Percentiles rank a stretch among this genome's conserved stretches.
Conservation (phyloP, 2,329 filamentous ascomycete species). For the Mycogone perniciosa region DNA sequence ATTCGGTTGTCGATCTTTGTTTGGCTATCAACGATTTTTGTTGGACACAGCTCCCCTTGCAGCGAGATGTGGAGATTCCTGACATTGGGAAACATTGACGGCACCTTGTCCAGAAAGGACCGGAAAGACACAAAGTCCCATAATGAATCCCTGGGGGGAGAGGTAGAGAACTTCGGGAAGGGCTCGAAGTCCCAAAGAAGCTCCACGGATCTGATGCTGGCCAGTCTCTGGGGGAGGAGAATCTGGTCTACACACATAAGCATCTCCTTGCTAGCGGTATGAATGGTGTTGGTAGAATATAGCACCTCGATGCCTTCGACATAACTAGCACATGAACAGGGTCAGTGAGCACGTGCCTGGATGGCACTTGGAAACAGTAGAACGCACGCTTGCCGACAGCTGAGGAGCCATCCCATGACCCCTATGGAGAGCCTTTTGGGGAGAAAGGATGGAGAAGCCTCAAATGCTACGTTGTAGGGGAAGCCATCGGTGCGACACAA, state of each 20-base stretch:
- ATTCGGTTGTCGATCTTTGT: conserved; percentile 1
- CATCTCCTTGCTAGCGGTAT: conserved; percentile 18
- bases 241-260: conserved; percentile 14
- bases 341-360: background rate
- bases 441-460: conserved; percentile 16
- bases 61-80: conserved; percentile 16
- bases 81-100: conserved; percentile 13
- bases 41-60: conserved; percentile 10
- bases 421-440: conserved; percentile 20
- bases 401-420: conserved; percentile 25
- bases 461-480: conserved; percentile 12
- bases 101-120: conserved; percentile 15
- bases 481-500: conserved; percentile 16
- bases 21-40: conserved; percentile 1
- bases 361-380: background rate
- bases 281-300: conserved; percentile 24
- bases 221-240: conserved; percentile 18
- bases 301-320: conserved; percentile 24
- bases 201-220: conserved; percentile 19
- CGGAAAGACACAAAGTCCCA: conserved; percentile 13
- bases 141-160: background rate
- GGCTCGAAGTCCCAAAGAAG: conserved; percentile 20
- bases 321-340: conserved; percentile 16
- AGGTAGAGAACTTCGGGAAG: conserved; percentile 9
- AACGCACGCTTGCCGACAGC: conserved; percentile 25